Base-by-base conservation (phyloP, 805 yeast genomes). In the Starmerella sirachaensis region DNA sequence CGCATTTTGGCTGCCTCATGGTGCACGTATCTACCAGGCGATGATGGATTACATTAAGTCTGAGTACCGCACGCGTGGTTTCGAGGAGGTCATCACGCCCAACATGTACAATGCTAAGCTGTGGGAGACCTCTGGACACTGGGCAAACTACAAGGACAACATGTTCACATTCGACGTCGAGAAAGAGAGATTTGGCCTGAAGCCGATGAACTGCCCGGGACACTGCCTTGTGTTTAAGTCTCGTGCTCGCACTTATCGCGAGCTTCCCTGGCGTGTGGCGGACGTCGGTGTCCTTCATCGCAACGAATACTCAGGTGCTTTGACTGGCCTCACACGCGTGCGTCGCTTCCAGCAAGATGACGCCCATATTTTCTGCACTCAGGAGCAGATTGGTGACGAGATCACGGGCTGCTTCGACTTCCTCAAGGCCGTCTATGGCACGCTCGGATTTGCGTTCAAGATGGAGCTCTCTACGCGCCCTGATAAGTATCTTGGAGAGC, bases 311-410 rank as follows among this genome's bases (percentile, higher is more conserved):
- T 76, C 91, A 29, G 97, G 97, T 63, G 96, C 97, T 10, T 69
- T 88, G 50, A 76, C 95, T 29, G 91, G 91, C 35, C 75, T 88
- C 61, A 91, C 98, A 40, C 80, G 98, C 66, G 97, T 91, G 32
- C 81, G 98, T 67, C 77, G 97, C 64, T 88, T 88, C 81, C 98
- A 88, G 64, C 98, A 88, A 68, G 98, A 88, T 63, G 98, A 88
- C 65, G 96, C 95, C 33, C 98, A 88, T 62, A 88, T 88, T 51
- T 88, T 88, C 79, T 91, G 97, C 70, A 76, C 84, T 39, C 76
- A 72, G 51, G 93, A 79, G 46, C 97, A 88, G 68, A 84, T 88
- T 52, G 93, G 76, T 58, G 60, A 64, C 37, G 97, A 88, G 66
- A 84, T 88, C 49, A 72, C 74, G 36, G 78, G 77, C 43, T 76